A percentile compares a stretch with the other conserved stretches of the same genome.
phyloP scores from a whole-genome alignment of 1,284 basidiomycete species.

The Ceratobasidium sp. region DNA sequence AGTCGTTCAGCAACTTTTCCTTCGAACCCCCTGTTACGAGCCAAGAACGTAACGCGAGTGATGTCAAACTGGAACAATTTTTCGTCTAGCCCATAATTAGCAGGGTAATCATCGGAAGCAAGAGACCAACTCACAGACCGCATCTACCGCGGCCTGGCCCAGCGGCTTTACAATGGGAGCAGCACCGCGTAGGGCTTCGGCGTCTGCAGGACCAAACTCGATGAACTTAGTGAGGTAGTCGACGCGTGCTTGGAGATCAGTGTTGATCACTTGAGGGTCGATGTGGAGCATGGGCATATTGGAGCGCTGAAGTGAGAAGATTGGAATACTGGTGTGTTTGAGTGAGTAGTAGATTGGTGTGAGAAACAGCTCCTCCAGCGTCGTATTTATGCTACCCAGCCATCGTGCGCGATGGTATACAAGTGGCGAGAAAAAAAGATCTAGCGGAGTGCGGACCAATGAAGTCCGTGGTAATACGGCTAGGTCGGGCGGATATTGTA shows the following conservation, averaged over 20 bases:
- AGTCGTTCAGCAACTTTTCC: conserved; percentile 9
- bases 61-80: conserved; percentile 41
- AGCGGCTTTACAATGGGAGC: conserved; percentile 31
- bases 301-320: neutral
- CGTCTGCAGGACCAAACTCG: conserved; percentile 38
- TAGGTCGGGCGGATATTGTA: neutral
- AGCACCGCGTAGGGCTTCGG: conserved; percentile 30
- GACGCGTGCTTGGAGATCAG: conserved; percentile 36
- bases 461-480: neutral
- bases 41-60: conserved; percentile 38
- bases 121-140: conserved; percentile 37
- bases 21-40: conserved; percentile 39
- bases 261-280: conserved; percentile 28
- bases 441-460: neutral
- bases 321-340: too few relatives aligned
- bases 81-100: conserved; percentile 16
- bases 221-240: conserved; percentile 39
- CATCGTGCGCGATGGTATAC: too few relatives aligned
- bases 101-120: neutral
- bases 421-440: too few relatives aligned
- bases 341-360: neutral
- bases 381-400: neutral
- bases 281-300: conserved; percentile 32
- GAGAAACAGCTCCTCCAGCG: neutral
- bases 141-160: conserved; percentile 27